Evolutionary conservation across 2,329 filamentous ascomycete genomes (phyloP), one percentile per base, ranked within the genome.

Genomic region (Bipolaris cookei): DNA sequence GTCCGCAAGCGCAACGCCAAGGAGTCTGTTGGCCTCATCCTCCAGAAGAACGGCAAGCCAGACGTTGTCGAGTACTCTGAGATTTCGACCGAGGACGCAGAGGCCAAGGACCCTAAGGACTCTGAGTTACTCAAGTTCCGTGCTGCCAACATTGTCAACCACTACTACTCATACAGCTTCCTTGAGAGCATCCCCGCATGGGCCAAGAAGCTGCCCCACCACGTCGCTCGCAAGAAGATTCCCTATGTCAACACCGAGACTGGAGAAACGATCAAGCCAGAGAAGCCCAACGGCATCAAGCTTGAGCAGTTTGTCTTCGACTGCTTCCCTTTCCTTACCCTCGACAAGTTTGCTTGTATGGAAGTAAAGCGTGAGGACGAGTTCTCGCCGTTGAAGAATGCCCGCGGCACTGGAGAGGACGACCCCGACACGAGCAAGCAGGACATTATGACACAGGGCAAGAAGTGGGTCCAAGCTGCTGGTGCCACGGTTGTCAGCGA

Each of bases 221-320:
- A 99, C 82, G 88, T 99, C 62, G 95, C 95, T 42, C 88, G 90
- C 78, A 99, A 99, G 90, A 99, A 99, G 90, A 99, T 99, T 62
- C 93, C 94, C 10, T 89, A 86, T 75, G 85, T 91, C 65, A 88
- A 97, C 75, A 84, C 88, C 13, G 83, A 89, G 74, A 89, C 84
- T 30, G 93, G 92, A 62, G 88, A 91, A 76, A 86, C 86, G 0
- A 82, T 97, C 78, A 97, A 97, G 84, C 92, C 94, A 3, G 88
- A 92, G 77, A 95, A 92, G 81, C 92, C 95, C 64, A 99, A 99
- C 74, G 95, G 95, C 66, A 93, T 99, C 85, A 99, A 99, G 84
- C 86, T 99, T 37, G 95, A 99, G 84, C 95, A 98, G 79, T 99
- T 98, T 71, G 93, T 99, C 59, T 99, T 99, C 75, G 95, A 99